phyloP scores from a whole-genome alignment of 495 filamentous ascomycete species.

The Baudoinia panamericana region DNA sequence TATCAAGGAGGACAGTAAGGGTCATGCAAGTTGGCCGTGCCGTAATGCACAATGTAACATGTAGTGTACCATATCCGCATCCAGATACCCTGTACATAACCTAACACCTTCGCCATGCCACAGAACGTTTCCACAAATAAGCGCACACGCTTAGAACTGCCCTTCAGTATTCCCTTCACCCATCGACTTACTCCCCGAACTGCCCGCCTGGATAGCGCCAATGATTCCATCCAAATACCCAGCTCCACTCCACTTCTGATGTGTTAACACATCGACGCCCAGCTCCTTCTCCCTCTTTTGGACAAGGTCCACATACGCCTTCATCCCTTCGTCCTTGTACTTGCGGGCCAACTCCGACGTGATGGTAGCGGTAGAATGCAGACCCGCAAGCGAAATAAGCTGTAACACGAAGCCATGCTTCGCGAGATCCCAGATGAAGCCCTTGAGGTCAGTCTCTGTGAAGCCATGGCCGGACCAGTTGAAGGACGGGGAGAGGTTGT shows the following conservation, averaged over 20 bases:
- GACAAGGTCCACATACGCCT: conserved; percentile 83
- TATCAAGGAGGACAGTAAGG: no score
- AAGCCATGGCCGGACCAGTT: conserved; percentile 98
- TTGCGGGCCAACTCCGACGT: conserved; percentile 66
- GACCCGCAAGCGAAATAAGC: conserved; percentile 77
- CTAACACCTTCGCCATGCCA: no score
- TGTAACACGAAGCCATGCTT: conserved; percentile 90
- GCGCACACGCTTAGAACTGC: conserved; percentile 12
- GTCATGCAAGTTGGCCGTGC: no score
- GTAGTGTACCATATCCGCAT: no score
- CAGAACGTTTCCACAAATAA: no score
- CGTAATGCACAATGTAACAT: no score
- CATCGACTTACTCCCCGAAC: conserved; percentile 35
- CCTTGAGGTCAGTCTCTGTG: conserved; percentile 58
- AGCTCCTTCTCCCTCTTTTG: conserved; percentile 83
- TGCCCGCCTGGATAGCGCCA: conserved; percentile 84
- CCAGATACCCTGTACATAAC: no score
- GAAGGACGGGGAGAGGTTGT: conserved; percentile 91
- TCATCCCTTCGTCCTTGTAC: conserved; percentile 88
- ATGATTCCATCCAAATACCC: conserved; percentile 86
- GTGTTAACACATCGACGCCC: conserved; percentile 86
- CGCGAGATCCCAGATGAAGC: conserved; percentile 91
- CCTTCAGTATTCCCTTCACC: conserved; percentile 39
- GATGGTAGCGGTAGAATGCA: conserved; percentile 81
- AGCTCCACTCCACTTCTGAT: conserved; percentile 97